These are phyloP conservation scores for Evernia prunastri DNA, from an alignment of 495 filamentous ascomycete genomes.

Conservation along the genomic window DNA sequence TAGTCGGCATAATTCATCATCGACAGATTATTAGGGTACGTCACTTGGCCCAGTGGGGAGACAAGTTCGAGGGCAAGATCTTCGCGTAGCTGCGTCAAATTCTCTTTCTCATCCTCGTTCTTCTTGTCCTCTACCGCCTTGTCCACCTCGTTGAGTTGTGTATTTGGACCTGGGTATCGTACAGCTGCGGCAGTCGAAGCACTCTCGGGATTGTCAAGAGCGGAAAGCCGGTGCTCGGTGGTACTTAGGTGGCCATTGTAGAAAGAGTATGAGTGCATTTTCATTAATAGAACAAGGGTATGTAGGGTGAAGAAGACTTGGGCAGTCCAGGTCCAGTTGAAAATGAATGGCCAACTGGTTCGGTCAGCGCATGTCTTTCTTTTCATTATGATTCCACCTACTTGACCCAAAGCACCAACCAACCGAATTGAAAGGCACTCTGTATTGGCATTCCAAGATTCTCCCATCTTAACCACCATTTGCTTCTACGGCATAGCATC, in stretches of 20 bases:
- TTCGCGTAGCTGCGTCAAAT: slow-evolving; percentile 64
- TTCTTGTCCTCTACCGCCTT: slow-evolving; percentile 34
- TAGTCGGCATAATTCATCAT: slow-evolving; percentile 78
- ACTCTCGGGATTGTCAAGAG: slow-evolving; percentile 70
- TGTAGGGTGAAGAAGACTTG: slow-evolving; percentile 94
- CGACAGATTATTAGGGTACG: slow-evolving; percentile 85
- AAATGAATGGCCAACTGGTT: slow-evolving; percentile 68
- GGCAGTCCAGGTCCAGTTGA: slow-evolving; percentile 90
- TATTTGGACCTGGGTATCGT: slow-evolving; percentile 62
- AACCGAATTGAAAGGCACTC: slow-evolving; percentile 69
- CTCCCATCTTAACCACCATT: slow-evolving; percentile 61
- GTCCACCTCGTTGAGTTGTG: slow-evolving; percentile 31
- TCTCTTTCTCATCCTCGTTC: slow-evolving; percentile 40
- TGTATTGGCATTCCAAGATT: slow-evolving; percentile 72
- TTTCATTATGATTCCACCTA: slow-evolving; percentile 33
- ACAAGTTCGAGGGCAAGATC: slow-evolving; percentile 85
- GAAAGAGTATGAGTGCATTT: slow-evolving; percentile 96
- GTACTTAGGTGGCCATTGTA: slow-evolving; percentile 94
- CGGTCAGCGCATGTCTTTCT: slow-evolving; percentile 25
- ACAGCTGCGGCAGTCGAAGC: slow-evolving; percentile 63
- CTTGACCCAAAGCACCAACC: slow-evolving; percentile 79
- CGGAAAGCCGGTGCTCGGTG: slow-evolving; percentile 68
- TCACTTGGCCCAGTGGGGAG: slow-evolving; percentile 79
- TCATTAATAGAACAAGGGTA: slow-evolving; percentile 88
- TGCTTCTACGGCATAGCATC: slow-evolving; percentile 49